Evolutionary conservation across 768 basidiomycete species (phyloP).

Genomic region (Mycena haematopus): DNA sequence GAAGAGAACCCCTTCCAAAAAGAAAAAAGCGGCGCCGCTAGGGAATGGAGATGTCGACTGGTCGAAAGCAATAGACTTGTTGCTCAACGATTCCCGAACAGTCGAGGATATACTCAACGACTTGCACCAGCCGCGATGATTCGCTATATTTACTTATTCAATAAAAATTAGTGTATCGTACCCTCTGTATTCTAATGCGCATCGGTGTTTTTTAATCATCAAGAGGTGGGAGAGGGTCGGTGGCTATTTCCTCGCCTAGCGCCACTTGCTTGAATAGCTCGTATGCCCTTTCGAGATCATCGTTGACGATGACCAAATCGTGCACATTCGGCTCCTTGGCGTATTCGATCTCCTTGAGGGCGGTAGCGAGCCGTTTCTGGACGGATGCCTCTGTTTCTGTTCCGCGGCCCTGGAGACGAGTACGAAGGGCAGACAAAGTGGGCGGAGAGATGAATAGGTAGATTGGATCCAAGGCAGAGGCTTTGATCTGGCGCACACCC

Average conservation of each 20-base stretch:
- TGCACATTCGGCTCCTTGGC: constrained; percentile 78
- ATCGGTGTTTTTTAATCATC: constrained; percentile 23
- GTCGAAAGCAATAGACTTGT: constrained; percentile 45
- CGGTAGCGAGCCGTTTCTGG: constrained; percentile 76
- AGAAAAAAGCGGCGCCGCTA: constrained; percentile 37
- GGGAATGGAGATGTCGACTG: constrained; percentile 53
- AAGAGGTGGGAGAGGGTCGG: constrained; percentile 23
- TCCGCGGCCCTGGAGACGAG: constrained; percentile 78
- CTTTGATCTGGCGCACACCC: constrained; percentile 93
- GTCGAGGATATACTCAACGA: constrained; percentile 27
- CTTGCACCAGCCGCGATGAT: constrained; percentile 20
- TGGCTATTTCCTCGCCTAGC: constrained; percentile 50
- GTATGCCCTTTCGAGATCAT: constrained; percentile 86
- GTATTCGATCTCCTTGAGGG: constrained; percentile 81
- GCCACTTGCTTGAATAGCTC: constrained; percentile 77
- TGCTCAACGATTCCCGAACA: constrained; percentile 32
- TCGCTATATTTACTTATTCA: not conserved
- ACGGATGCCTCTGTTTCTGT: constrained; percentile 83
- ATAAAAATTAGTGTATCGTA: constrained; percentile 24
- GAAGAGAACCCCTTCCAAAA: constrained; percentile 21
- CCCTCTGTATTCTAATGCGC: constrained; percentile 1
- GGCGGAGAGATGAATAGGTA: constrained; percentile 95
- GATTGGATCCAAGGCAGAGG: constrained; percentile 80
- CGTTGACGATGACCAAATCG: constrained; percentile 89
- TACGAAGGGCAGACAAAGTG: constrained; percentile 68